phyloP scores from a whole-genome alignment of 306 rosid species.

The Vigna unguiculata region DNA sequence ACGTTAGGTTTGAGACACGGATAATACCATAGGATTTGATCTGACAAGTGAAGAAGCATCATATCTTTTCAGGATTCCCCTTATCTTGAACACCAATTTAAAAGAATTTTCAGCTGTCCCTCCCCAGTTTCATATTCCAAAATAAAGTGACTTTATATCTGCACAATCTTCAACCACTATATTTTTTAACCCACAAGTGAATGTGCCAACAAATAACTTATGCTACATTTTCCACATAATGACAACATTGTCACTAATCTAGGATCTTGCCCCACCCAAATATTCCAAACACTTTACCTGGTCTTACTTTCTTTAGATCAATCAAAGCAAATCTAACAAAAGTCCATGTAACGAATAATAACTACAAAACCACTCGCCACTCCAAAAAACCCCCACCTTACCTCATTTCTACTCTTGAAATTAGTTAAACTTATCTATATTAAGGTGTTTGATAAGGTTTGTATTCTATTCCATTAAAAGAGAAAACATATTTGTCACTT shows the following conservation, averaged over 20 bases:
- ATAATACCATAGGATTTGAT: neutral
- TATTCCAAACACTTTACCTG: neutral
- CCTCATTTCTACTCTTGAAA: neutral
- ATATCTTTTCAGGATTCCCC: slow-evolving; percentile 47
- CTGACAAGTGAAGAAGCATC: slow-evolving; percentile 49
- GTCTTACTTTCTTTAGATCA: neutral
- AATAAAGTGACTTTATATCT: slow-evolving; percentile 6
- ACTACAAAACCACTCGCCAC: neutral
- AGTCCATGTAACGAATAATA: neutral
- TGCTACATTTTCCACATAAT: neutral
- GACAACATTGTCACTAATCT: slow-evolving; percentile 11
- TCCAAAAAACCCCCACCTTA: neutral
- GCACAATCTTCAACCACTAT: neutral
- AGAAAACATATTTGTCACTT: neutral
- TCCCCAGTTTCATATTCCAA: slow-evolving; percentile 23
- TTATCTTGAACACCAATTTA: neutral
- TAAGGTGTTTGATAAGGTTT: neutral
- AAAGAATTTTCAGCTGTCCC: no score
- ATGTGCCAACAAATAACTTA: neutral
- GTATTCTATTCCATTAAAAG: neutral
- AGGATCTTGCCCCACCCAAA: neutral
- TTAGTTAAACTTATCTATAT: neutral
- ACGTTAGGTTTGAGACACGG: no score
- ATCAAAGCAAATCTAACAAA: neutral
- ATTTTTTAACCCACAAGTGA: no score